Conservation (phyloP, 768 basidiomycete genomes). For the Calocera viscosa region DNA sequence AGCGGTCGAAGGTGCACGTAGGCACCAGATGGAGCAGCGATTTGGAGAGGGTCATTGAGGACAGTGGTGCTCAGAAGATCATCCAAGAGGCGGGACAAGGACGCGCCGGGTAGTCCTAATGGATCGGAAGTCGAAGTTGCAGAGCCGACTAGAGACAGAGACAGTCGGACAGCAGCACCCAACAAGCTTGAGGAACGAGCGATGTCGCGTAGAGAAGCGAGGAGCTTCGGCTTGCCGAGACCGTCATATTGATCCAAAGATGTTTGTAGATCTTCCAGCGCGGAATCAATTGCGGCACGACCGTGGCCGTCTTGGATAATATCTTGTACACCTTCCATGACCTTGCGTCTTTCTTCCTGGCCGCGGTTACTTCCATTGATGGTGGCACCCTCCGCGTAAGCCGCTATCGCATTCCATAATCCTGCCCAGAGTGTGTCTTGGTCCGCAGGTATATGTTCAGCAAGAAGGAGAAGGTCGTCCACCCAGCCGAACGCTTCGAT, state of each 20-base stretch:
- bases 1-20: constrained; percentile 39
- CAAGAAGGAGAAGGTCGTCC: constrained; percentile 35
- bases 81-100: background rate
- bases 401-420: constrained; percentile 42
- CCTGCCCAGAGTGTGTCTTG: constrained; percentile 24
- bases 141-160: background rate
- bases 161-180: background rate
- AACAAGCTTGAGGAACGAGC: constrained; percentile 8
- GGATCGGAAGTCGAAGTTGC: constrained; percentile 1
- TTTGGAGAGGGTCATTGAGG: background rate
- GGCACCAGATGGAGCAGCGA: constrained; percentile 22
- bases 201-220: background rate
- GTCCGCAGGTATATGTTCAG: background rate
- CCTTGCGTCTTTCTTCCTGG: constrained; percentile 40
- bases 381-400: constrained; percentile 66
- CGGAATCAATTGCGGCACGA: constrained; percentile 9
- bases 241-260: constrained; percentile 9
- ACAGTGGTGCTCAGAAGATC: background rate
- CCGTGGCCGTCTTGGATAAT: constrained; percentile 6
- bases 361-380: constrained; percentile 61
- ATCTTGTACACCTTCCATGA: constrained; percentile 13
- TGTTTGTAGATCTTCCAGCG: constrained; percentile 11
- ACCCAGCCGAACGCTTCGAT: constrained; percentile 68
- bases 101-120: background rate
- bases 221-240: background rate